Conservation (phyloP, 768 basidiomycete genomes). For the Rhizopogon vesiculosus region DNA sequence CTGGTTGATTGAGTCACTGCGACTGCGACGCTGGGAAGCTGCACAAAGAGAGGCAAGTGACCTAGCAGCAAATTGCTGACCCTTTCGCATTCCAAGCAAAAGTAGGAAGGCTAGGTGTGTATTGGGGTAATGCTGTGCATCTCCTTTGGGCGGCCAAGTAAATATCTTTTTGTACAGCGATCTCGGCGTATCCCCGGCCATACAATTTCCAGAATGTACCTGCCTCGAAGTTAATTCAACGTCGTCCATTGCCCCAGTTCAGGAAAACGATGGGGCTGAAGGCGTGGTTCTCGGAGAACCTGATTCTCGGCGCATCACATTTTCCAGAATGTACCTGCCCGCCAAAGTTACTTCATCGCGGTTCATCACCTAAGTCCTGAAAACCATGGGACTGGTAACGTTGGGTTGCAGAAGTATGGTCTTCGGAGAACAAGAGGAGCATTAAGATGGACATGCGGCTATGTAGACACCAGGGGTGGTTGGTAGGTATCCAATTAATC, state of each 20-base stretch:
- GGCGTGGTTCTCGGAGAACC: slow-evolving; percentile 2
- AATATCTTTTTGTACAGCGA: slow-evolving; percentile 14
- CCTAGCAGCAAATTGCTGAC: too few relatives aligned
- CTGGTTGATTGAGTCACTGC: too few relatives aligned
- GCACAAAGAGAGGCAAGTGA: too few relatives aligned
- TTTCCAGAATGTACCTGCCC: too few relatives aligned
- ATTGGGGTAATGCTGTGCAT: not conserved
- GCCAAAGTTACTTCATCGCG: slow-evolving; percentile 8
- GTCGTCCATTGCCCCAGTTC: too few relatives aligned
- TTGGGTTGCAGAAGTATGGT: not conserved
- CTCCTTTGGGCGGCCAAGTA: not conserved
- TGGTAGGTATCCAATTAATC: not conserved
- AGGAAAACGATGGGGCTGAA: too few relatives aligned
- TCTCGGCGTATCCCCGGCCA: slow-evolving; percentile 21
- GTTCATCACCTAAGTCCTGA: slow-evolving; percentile 27
- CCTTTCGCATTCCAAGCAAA: slow-evolving; percentile 34
- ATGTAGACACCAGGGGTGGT: too few relatives aligned
- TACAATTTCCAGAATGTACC: slow-evolving; percentile 20
- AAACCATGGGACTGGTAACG: not conserved
- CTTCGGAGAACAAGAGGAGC: too few relatives aligned
- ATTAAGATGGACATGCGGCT: not conserved
- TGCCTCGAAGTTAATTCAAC: too few relatives aligned
- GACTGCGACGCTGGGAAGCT: too few relatives aligned
- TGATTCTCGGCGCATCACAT: too few relatives aligned
- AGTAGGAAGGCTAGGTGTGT: slow-evolving; percentile 33